A percentile compares a stretch with the other conserved stretches of the same genome.
phyloP scores from a whole-genome alignment of 2,329 filamentous ascomycete species.

The Pestalotiopsis sp. region DNA sequence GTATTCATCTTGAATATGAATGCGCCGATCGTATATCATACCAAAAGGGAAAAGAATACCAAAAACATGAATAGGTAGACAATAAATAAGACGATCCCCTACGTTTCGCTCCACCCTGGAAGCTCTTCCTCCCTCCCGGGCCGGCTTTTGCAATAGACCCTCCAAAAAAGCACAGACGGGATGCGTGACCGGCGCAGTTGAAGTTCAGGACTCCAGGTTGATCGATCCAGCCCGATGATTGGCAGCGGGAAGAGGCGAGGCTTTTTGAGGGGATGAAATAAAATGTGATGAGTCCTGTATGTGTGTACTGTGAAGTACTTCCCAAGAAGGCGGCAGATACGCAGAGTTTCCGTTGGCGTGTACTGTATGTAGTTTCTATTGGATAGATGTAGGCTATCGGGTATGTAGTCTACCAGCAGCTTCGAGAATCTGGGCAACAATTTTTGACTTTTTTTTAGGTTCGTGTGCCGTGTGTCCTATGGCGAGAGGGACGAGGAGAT shows the following conservation, averaged over 20 bases:
- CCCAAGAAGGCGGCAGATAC: not conserved
- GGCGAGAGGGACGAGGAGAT: not conserved
- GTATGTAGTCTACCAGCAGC: no score
- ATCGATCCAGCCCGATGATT: not conserved
- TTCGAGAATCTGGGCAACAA: not conserved
- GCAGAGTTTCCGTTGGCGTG: not conserved
- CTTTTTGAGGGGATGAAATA: not conserved
- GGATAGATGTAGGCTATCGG: no score
- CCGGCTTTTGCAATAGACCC: not conserved
- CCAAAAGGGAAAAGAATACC: not conserved
- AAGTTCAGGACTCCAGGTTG: not conserved
- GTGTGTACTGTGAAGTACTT: not conserved
- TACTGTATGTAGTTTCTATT: not conserved
- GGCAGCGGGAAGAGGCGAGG: not conserved
- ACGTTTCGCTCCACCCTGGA: not conserved
- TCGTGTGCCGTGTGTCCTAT: not conserved
- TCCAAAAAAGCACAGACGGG: not conserved
- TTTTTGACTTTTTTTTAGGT: not conserved
- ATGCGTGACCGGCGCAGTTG: not conserved
- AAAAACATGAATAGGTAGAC: not conserved
- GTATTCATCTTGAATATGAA: conserved; percentile 29
- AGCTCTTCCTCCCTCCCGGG: not conserved
- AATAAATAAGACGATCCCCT: not conserved
- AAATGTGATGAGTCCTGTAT: not conserved
- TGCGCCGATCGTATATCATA: not conserved